Conservation (phyloP, 1,139 yeast genomes). For the Debaryomyces subglobosus region DNA sequence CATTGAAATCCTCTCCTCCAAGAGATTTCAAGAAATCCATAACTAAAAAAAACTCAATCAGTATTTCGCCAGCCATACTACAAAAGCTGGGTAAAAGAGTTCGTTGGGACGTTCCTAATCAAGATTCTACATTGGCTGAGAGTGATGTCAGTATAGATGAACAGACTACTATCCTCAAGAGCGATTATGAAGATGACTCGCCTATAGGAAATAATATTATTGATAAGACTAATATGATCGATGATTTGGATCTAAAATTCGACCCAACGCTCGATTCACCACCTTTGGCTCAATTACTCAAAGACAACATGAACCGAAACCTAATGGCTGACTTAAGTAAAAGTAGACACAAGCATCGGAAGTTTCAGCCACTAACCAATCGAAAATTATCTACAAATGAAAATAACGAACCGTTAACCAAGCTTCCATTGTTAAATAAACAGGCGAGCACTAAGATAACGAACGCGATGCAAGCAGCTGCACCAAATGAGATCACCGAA, state of each 20-base stretch:
- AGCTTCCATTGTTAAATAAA: constrained; percentile 37
- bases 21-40: constrained; percentile 24
- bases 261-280: constrained; percentile 38
- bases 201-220: constrained; percentile 27
- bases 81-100: constrained; percentile 29
- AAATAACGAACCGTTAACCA: constrained; percentile 15
- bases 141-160: constrained; percentile 30
- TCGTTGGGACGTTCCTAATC: constrained; percentile 41
- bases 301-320: constrained; percentile 5
- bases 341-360: not conserved
- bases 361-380: constrained; percentile 19
- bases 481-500: constrained; percentile 3
- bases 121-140: constrained; percentile 35
- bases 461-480: not conserved
- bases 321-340: constrained; percentile 6
- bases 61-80: constrained; percentile 17
- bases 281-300: constrained; percentile 18
- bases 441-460: constrained; percentile 34
- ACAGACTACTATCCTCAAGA: constrained; percentile 21
- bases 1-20: constrained; percentile 34
- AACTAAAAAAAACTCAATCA: constrained; percentile 19
- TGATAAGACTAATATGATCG: constrained; percentile 21
- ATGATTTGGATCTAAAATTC: constrained; percentile 34
- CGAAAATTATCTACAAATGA: constrained; percentile 22
- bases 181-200: constrained; percentile 32